Evolutionary conservation across 768 basidiomycete species (phyloP), one percentile per base, ranked within the genome.

Genomic region (Glaciozyma antarctica): DNA sequence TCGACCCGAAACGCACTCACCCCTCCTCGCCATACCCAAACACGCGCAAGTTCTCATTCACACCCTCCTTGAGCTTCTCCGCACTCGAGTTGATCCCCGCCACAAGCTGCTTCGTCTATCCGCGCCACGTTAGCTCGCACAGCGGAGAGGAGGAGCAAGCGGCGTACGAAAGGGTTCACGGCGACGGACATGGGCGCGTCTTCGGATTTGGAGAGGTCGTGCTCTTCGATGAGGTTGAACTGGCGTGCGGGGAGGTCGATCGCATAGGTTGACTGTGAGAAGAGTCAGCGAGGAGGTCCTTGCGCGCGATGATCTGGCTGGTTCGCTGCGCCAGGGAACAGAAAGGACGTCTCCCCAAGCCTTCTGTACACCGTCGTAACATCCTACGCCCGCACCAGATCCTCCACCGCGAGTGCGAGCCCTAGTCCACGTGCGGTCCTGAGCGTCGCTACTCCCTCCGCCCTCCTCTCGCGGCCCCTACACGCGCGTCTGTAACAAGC

Each of bases 141-240:
- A n/a, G n/a, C n/a, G n/a, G n/a, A n/a, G n/a, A n/a, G n/a, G n/a
- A n/a, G n/a, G n/a, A n/a, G n/a, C n/a, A n/a, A n/a, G n/a, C n/a
- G n/a, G n/a, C 79, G 57, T 75, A 78, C 81, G 83, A 49, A 45
- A 13, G 79, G 76, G 74, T 87, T 78, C 17, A 83, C 82, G 22
- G 86, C 85, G 81, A 97, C 86, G 75, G 91, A 94, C 90, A 92
- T 97, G n/a, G 95, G 93, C 7, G 88, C 88, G 77, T 98, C 95
- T 75, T 93, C 93, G 44, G 85, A 87, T 38, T 76, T 81, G 61
- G 83, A 86, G 17, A 99, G 81, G 72, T 89, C 84, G 56, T 85
- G 79, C 75, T 95, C 90, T 70, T 82, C 76, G 30, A 85, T 74
- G 1, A 84, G 77, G 41, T 83, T 78, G 16, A 90, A 75, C 22